These are phyloP conservation scores for Madurella mycetomatis DNA, from an alignment of 2,329 filamentous ascomycete species.

Conservation along the genomic window DNA sequence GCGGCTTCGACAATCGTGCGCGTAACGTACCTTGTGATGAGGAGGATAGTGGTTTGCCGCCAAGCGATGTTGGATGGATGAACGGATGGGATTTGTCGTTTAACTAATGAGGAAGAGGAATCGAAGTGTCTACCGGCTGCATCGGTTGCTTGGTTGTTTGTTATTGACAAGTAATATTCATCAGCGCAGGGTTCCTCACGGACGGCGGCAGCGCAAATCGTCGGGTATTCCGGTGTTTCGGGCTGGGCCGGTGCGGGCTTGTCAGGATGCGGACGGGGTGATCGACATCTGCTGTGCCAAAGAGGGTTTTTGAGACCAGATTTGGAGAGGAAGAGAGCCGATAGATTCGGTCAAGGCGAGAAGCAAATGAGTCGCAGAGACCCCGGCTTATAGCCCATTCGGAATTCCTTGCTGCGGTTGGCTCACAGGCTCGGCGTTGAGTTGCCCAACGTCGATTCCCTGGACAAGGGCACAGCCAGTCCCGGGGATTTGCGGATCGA, in stretches of 20 bases:
- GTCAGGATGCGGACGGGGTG: neutral
- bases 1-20: neutral
- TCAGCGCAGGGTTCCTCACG: neutral
- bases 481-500: neutral
- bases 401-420: too few species aligned
- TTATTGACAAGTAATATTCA: neutral
- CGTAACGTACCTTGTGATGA: neutral
- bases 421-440: slow-evolving; percentile 22
- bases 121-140: too few species aligned
- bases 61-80: neutral
- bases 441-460: slow-evolving; percentile 2
- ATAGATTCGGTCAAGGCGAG: neutral
- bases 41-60: neutral
- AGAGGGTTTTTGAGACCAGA: neutral
- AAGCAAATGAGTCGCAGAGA: too few species aligned
- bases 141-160: neutral
- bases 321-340: slow-evolving; percentile 1
- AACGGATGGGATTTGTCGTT: neutral
- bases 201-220: neutral
- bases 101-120: too few species aligned
- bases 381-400: slow-evolving; percentile 20
- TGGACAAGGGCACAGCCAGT: slow-evolving; percentile 2
- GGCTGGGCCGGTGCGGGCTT: neutral
- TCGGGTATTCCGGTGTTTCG: neutral
- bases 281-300: neutral